phyloP scores from a whole-genome alignment of 805 yeast species.

The Debaryomyces tyrocola region DNA sequence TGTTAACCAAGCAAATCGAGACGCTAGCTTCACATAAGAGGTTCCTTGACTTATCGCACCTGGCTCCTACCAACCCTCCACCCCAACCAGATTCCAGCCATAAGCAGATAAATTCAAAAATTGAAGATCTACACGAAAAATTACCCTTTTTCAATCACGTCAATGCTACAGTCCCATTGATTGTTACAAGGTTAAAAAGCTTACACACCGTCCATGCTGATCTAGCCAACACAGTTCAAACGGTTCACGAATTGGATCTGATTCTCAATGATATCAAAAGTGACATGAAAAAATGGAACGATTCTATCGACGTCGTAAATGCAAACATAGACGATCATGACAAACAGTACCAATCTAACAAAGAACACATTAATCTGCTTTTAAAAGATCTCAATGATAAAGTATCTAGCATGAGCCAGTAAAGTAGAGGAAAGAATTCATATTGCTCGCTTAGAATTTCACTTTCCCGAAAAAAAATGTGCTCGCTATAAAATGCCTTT shows the following conservation, averaged over 20 bases:
- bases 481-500: not conserved
- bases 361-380: conserved; percentile 15
- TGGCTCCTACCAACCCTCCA: not conserved
- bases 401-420: not conserved
- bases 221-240: conserved; percentile 25
- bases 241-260: conserved; percentile 25
- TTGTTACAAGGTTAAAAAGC: conserved; percentile 28
- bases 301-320: conserved; percentile 19
- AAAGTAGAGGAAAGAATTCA: not conserved
- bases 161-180: conserved; percentile 21
- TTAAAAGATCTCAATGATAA: conserved; percentile 11
- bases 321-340: conserved; percentile 23
- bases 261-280: conserved; percentile 20
- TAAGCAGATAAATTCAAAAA: conserved; percentile 7
- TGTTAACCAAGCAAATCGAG: conserved; percentile 27
- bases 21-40: conserved; percentile 18
- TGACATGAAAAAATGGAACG: conserved; percentile 33
- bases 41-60: conserved; percentile 8
- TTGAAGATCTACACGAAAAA: conserved; percentile 24
- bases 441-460: not conserved
- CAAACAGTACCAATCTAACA: conserved; percentile 21
- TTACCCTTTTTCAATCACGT: conserved; percentile 26
- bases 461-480: not conserved
- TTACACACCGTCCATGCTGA: conserved; percentile 34
- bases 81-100: not conserved